These are phyloP conservation scores for Plasmodium falciparum DNA, from an alignment of 169 alveolate species.

Conservation along the genomic window DNA sequence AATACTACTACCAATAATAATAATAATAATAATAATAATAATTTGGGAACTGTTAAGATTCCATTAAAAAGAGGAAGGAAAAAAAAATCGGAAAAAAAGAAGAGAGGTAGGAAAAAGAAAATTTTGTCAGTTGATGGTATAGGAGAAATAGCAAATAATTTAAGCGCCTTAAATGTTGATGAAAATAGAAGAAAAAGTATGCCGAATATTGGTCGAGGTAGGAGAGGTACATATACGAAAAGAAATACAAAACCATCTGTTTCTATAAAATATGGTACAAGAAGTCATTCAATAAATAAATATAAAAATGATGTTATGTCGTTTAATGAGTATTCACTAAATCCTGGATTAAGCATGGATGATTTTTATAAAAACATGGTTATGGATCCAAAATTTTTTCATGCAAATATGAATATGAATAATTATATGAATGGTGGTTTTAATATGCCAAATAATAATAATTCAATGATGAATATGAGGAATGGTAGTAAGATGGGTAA, in stretches of 20 bases:
- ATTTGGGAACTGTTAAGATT: conserved; percentile 7
- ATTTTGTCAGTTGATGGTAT: conserved; percentile 1
- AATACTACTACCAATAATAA: not conserved
- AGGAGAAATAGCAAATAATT: not conserved
- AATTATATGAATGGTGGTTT: conserved; percentile 15
- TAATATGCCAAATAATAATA: conserved; percentile 2
- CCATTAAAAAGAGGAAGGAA: conserved; percentile 72
- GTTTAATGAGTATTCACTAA: not conserved
- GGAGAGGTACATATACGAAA: conserved; percentile 14
- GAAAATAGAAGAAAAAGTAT: conserved; percentile 6
- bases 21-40: not conserved
- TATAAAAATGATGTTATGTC: conserved; percentile 4
- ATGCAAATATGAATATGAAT: conserved; percentile 26
- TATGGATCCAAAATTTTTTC: conserved; percentile 25
- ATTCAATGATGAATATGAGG: not conserved
- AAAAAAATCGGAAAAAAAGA: conserved; percentile 75
- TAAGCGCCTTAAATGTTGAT: not conserved
- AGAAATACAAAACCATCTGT: conserved; percentile 29
- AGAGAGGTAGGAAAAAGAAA: conserved; percentile 72
- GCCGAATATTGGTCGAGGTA: not conserved
- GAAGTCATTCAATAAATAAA: conserved; percentile 47
- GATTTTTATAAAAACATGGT: conserved; percentile 26
- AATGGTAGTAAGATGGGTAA: conserved; percentile 2
- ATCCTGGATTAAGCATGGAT: conserved; percentile 7
- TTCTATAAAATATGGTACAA: conserved; percentile 59